These are phyloP conservation scores for Pseudoperonospora humuli DNA, from an alignment of 352 stramenopile genomes.

Conservation along the genomic window DNA sequence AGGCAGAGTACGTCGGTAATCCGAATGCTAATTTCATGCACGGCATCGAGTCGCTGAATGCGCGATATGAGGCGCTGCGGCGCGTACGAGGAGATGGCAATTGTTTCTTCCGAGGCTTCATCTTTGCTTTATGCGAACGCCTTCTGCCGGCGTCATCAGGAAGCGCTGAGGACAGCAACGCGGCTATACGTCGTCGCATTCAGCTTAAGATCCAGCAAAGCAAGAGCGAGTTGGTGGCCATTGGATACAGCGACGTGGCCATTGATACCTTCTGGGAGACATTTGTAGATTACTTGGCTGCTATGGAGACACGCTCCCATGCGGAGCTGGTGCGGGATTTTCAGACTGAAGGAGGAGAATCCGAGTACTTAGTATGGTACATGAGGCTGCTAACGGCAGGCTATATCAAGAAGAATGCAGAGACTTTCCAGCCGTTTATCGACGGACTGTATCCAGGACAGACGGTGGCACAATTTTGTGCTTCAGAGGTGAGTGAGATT, in stretches of 20 bases:
- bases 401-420: conserved; percentile 82
- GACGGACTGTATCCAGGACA: conserved; percentile 71
- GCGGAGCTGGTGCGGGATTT: conserved; percentile 70
- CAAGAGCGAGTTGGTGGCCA: conserved; percentile 60
- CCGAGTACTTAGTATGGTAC: conserved; percentile 88
- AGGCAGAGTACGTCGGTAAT: conserved; percentile 67
- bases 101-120: conserved; percentile 89
- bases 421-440: conserved; percentile 88
- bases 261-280: conserved; percentile 93
- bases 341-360: conserved; percentile 78
- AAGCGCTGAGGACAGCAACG: conserved; percentile 18
- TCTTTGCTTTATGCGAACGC: conserved; percentile 83
- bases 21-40: conserved; percentile 63
- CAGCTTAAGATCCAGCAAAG: conserved; percentile 58
- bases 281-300: conserved; percentile 83
- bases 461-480: conserved; percentile 81
- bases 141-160: conserved; percentile 28
- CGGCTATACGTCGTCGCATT: conserved; percentile 29
- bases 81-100: conserved; percentile 87
- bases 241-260: conserved; percentile 88
- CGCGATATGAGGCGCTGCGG: conserved; percentile 64
- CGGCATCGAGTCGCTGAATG: conserved; percentile 56
- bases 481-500: conserved; percentile 36
- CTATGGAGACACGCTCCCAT: conserved; percentile 69
- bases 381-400: conserved; percentile 75